These are phyloP conservation scores for Priceomyces haplophilus DNA, from an alignment of 805 yeast species.

Conservation along the genomic window DNA sequence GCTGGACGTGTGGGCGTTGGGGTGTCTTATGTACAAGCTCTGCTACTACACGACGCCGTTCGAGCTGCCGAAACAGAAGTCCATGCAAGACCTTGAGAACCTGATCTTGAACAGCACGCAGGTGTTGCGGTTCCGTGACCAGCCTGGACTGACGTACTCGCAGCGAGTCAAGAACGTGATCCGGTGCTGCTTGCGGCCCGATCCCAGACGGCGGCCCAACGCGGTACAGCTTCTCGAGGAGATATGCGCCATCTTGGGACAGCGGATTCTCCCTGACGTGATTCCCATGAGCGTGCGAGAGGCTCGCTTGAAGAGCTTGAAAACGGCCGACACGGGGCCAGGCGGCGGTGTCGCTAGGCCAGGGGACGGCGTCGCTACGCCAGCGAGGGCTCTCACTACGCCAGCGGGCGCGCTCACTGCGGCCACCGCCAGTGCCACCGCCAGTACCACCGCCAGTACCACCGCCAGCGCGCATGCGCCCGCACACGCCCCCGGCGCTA, in stretches of 20 bases:
- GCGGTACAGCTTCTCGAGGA: conserved; percentile 70
- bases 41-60: conserved; percentile 84
- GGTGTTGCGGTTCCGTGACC: conserved; percentile 47
- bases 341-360: no score
- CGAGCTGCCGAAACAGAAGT: conserved; percentile 46
- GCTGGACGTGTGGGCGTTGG: conserved; percentile 84
- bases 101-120: conserved; percentile 59
- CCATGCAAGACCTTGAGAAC: conserved; percentile 45
- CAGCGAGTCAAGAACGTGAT: conserved; percentile 63
- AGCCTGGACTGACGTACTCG: conserved; percentile 47
- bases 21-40: conserved; percentile 70
- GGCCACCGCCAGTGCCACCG: neutral
- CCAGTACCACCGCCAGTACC: neutral
- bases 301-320: conserved; percentile 9
- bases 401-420: no score
- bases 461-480: no score
- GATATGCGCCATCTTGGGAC: conserved; percentile 56
- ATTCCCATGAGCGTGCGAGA: conserved; percentile 37
- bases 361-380: no score
- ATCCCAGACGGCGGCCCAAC: conserved; percentile 72
- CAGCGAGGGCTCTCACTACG: no score
- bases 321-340: neutral
- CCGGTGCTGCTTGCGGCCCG: conserved; percentile 55
- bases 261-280: conserved; percentile 39
- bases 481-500: no score